phyloP scores from a whole-genome alignment of 345 rosid species.

The Dipteronia sinensis region DNA sequence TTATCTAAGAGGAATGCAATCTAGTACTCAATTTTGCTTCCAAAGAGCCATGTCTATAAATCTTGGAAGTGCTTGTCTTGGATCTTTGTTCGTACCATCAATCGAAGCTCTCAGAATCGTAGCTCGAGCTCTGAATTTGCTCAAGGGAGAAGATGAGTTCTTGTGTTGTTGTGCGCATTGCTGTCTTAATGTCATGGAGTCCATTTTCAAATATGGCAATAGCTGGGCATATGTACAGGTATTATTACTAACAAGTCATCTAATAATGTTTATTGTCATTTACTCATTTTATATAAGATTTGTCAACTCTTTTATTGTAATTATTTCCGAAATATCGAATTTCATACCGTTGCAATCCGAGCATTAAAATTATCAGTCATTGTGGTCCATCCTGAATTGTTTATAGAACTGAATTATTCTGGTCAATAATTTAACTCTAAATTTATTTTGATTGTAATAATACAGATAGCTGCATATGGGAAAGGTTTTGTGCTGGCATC shows the following conservation, averaged over 20 bases:
- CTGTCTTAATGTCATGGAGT: constrained; percentile 77
- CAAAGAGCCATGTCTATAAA: constrained; percentile 81
- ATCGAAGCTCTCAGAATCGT: constrained; percentile 87
- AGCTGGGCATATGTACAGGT: constrained; percentile 99
- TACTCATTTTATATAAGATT: neutral
- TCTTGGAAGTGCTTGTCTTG: constrained; percentile 96
- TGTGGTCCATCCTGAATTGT: constrained; percentile 5
- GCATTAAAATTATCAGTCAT: neutral
- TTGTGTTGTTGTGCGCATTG: constrained; percentile 99
- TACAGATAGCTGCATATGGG: constrained; percentile 90
- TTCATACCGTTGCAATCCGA: neutral
- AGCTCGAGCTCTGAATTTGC: constrained; percentile 84
- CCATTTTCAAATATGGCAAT: constrained; percentile 80
- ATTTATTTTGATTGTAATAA: neutral
- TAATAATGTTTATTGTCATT: neutral
- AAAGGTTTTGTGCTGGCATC: constrained; percentile 94
- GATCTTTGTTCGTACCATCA: constrained; percentile 85
- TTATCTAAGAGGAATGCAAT: constrained; percentile 90
- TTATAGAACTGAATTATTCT: neutral
- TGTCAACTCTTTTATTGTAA: neutral
- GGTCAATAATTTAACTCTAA: neutral
- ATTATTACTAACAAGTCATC: neutral
- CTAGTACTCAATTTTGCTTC: constrained; percentile 80
- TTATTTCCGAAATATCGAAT: neutral
- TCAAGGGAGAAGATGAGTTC: constrained; percentile 97